These are phyloP conservation scores for Amanita exitialis DNA, from an alignment of 768 basidiomycete species.

Conservation along the genomic window DNA sequence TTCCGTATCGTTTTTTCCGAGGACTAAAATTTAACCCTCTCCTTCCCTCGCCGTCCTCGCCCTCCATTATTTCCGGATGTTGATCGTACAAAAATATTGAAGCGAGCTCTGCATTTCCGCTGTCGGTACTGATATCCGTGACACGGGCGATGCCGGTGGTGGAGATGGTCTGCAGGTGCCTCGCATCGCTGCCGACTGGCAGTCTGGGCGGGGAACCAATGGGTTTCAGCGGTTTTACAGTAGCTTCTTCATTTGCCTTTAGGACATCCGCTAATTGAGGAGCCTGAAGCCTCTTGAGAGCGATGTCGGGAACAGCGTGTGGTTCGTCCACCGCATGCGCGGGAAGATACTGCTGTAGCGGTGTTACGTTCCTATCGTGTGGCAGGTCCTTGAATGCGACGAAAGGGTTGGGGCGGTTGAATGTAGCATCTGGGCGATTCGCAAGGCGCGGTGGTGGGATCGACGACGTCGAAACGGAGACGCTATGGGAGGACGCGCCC, in stretches of 20 bases:
- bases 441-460: not conserved
- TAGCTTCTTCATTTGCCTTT: not conserved
- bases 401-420: not conserved
- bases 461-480: too few relatives aligned
- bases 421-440: not conserved
- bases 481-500: not conserved
- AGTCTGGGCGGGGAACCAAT: not conserved
- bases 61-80: constrained; percentile 21
- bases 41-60: constrained; percentile 19
- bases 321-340: not conserved
- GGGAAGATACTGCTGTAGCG: not conserved
- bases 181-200: constrained; percentile 3
- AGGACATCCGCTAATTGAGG: not conserved
- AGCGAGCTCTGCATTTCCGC: constrained; percentile 26
- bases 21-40: constrained; percentile 46
- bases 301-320: not conserved
- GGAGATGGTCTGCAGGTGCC: constrained; percentile 34
- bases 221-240: not conserved
- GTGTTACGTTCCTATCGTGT: not conserved
- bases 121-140: constrained; percentile 41
- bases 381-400: not conserved
- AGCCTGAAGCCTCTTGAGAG: not conserved
- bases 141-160: constrained; percentile 40
- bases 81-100: constrained; percentile 43
- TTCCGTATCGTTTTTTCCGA: constrained; percentile 30